These are phyloP conservation scores for Phallus indusiatus DNA, from an alignment of 768 basidiomycete genomes.

Conservation along the genomic window DNA sequence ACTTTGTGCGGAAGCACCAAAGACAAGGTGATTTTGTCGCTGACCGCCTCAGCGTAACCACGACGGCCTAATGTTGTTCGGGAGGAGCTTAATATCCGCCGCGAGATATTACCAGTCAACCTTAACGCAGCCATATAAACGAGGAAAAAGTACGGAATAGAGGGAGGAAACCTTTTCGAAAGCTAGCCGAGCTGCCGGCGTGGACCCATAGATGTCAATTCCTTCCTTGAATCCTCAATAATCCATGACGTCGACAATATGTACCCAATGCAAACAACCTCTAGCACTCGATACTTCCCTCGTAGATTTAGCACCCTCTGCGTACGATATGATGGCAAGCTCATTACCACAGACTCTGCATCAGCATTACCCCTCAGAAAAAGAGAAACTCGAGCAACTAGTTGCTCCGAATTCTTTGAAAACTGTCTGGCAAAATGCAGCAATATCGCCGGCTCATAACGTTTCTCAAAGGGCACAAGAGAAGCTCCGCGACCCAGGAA, in stretches of 20 bases:
- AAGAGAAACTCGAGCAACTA: slow-evolving; percentile 37
- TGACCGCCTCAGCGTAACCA: slow-evolving; percentile 79
- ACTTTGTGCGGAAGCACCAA: slow-evolving; percentile 95
- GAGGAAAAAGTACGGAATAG: not conserved
- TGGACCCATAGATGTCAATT: not conserved
- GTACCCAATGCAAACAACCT: slow-evolving; percentile 89
- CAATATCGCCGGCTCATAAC: slow-evolving; percentile 28
- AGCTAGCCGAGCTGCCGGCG: not conserved
- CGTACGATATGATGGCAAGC: slow-evolving; percentile 78
- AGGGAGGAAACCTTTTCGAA: not conserved
- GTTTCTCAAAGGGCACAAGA: slow-evolving; percentile 48
- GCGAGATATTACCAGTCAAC: slow-evolving; percentile 53
- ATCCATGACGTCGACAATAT: slow-evolving; percentile 28
- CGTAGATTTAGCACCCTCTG: slow-evolving; percentile 73
- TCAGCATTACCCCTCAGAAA: slow-evolving; percentile 25
- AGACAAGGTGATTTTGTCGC: slow-evolving; percentile 86
- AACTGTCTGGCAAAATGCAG: slow-evolving; percentile 52
- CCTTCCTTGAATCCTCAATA: not conserved
- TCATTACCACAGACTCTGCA: slow-evolving; percentile 49
- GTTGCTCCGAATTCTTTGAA: slow-evolving; percentile 44
- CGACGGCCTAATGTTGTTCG: slow-evolving; percentile 42
- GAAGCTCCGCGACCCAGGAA: slow-evolving; percentile 40
- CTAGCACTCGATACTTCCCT: slow-evolving; percentile 92
- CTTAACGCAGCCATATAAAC: slow-evolving; percentile 66
- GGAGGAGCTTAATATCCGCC: slow-evolving; percentile 34